Conservation (phyloP, 2,329 filamentous ascomycete genomes). For the Venturia nashicola region DNA sequence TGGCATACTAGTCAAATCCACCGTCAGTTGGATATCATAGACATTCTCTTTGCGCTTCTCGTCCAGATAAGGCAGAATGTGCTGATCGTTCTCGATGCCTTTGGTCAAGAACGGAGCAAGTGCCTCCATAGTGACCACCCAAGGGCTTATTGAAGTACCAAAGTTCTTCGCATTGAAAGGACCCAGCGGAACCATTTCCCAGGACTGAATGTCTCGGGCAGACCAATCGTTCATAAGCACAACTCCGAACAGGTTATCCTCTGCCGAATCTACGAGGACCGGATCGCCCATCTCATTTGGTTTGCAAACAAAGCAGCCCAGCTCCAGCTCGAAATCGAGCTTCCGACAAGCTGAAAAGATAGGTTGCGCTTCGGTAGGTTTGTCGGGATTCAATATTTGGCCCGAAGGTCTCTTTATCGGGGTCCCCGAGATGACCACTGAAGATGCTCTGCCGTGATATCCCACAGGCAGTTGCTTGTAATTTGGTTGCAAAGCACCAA, state of each 20-base stretch:
- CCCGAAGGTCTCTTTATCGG: slow-evolving; percentile 61
- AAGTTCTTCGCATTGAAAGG: slow-evolving; percentile 83
- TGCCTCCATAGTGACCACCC: slow-evolving; percentile 67
- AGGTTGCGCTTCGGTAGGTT: slow-evolving; percentile 52
- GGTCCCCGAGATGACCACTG: slow-evolving; percentile 62
- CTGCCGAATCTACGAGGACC: slow-evolving; percentile 51
- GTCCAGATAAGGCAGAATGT: slow-evolving; percentile 50
- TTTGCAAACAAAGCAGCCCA: slow-evolving; percentile 61
- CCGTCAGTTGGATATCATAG: slow-evolving; percentile 57
- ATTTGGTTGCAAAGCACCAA: slow-evolving; percentile 63
- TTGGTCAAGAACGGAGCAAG: slow-evolving; percentile 52
- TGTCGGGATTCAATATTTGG: slow-evolving; percentile 48
- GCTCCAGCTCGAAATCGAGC: slow-evolving; percentile 69
- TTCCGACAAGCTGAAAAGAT: slow-evolving; percentile 50
- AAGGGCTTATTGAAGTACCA: slow-evolving; percentile 63
- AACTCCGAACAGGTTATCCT: slow-evolving; percentile 63
- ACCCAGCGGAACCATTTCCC: slow-evolving; percentile 74
- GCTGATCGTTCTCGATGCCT: slow-evolving; percentile 42
- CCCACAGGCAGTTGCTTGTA: slow-evolving; percentile 72
- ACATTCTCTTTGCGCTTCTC: slow-evolving; percentile 47
- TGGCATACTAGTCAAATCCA: slow-evolving; percentile 41
- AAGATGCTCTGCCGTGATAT: slow-evolving; percentile 69
- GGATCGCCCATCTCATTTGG: slow-evolving; percentile 53
- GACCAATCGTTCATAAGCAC: slow-evolving; percentile 85
- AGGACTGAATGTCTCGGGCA: slow-evolving; percentile 48